These are phyloP conservation scores for Cercospora nicotianae DNA, from an alignment of 2,329 filamentous ascomycete genomes.

Conservation along the genomic window DNA sequence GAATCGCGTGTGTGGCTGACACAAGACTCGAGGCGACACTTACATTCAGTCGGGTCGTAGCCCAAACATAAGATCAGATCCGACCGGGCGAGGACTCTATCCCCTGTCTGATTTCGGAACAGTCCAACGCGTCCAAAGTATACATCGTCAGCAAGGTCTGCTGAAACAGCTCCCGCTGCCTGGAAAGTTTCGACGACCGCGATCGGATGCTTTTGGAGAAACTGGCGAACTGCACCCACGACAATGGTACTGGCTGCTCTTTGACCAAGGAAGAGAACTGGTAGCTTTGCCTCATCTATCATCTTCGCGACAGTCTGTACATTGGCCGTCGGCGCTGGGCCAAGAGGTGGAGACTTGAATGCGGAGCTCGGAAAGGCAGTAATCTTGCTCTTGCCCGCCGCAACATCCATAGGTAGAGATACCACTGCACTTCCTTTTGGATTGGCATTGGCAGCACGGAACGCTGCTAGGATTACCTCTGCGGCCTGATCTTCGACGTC, in stretches of 20 bases:
- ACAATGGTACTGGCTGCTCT: conserved; percentile 45
- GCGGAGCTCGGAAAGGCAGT: conserved; percentile 43
- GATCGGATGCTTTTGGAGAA: conserved; percentile 46
- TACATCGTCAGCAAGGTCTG: conserved; percentile 45
- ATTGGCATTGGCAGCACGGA: conserved; percentile 44
- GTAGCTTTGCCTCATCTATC: conserved; percentile 39
- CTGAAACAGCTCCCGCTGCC: conserved; percentile 50
- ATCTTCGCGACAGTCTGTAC: conserved; percentile 40
- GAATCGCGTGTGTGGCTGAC: not conserved
- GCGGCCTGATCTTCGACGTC: conserved; percentile 52
- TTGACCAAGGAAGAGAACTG: conserved; percentile 51
- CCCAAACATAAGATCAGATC: conserved; percentile 50
- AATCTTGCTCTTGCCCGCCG: conserved; percentile 43
- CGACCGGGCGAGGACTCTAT: conserved; percentile 46
- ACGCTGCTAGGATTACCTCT: conserved; percentile 50
- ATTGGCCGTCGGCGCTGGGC: conserved; percentile 40
- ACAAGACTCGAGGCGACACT: not conserved
- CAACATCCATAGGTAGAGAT: conserved; percentile 49
- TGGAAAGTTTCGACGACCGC: conserved; percentile 55
- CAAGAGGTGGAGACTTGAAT: conserved; percentile 46
- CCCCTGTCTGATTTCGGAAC: conserved; percentile 53
- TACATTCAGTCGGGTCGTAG: conserved; percentile 50
- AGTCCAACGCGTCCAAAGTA: conserved; percentile 52
- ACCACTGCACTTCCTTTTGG: conserved; percentile 49
- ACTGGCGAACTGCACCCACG: conserved; percentile 45